These are phyloP conservation scores for Colletotrichum neosansevieriae DNA, from an alignment of 2,329 filamentous ascomycete species.

Conservation along the genomic window DNA sequence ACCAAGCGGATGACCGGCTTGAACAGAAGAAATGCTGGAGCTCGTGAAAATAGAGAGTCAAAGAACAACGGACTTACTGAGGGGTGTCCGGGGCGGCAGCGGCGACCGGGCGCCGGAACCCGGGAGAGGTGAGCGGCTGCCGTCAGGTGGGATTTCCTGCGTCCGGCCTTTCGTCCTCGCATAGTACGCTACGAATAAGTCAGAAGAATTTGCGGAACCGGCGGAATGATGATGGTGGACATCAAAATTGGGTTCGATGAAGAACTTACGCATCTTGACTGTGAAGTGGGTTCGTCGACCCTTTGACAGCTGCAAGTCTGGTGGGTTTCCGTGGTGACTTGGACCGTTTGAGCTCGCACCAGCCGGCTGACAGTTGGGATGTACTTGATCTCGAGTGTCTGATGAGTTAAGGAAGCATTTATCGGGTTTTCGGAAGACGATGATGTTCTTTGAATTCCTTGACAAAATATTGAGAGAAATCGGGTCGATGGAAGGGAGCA, in stretches of 20 bases:
- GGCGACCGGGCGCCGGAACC: constrained; percentile 35
- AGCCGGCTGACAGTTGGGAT: not conserved
- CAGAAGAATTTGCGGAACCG: not conserved
- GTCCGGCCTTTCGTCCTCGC: constrained; percentile 39
- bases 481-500: not conserved
- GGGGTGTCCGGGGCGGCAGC: constrained; percentile 33
- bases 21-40: not conserved
- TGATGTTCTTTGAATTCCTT: constrained; percentile 3
- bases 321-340: constrained; percentile 5
- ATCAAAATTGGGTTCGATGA: not conserved
- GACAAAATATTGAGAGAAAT: not conserved
- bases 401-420: not conserved
- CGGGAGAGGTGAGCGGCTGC: constrained; percentile 30
- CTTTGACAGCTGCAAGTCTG: not conserved
- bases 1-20: constrained; percentile 6
- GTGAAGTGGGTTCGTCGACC: not conserved
- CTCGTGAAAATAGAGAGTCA: not conserved
- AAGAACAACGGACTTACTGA: constrained; percentile 30
- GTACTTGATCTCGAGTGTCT: not conserved
- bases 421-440: not conserved
- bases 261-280: constrained; percentile 18
- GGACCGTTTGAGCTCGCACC: not conserved
- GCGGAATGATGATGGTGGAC: not conserved
- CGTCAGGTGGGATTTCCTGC: constrained; percentile 38
- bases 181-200: constrained; percentile 32